A percentile compares a stretch with the other conserved stretches of the same genome.
phyloP scores from a whole-genome alignment of 2,329 filamentous ascomycete genomes.

The Penicillium hesseltinei region DNA sequence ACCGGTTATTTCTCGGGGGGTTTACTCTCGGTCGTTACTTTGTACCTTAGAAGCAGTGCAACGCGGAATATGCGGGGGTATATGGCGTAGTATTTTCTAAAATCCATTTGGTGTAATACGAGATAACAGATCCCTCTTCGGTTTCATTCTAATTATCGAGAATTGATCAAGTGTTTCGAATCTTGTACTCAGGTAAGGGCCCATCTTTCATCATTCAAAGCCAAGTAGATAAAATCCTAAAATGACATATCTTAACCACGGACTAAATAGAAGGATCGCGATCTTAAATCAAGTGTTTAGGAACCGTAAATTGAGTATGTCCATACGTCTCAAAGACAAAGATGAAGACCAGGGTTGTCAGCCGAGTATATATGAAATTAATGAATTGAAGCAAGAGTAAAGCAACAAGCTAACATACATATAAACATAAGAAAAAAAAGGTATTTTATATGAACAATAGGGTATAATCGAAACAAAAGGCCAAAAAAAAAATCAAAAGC shows the following conservation, averaged over 20 bases:
- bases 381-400: neutral
- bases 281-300: no score
- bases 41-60: neutral
- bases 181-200: no score
- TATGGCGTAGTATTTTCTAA: neutral
- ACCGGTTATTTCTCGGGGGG: neutral
- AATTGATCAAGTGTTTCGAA: no score
- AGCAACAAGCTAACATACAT: neutral
- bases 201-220: no score
- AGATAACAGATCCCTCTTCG: neutral
- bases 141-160: neutral
- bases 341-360: neutral
- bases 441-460: neutral
- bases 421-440: neutral
- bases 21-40: neutral
- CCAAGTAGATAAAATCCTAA: no score
- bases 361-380: neutral
- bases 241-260: no score
- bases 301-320: no score
- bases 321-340: neutral
- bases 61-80: neutral
- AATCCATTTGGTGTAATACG: neutral
- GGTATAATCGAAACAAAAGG: conserved; percentile 1
- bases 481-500: neutral
- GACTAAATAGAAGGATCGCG: no score